phyloP scores from a whole-genome alignment of 2,329 filamentous ascomycete species.

The Calonectria montana region DNA sequence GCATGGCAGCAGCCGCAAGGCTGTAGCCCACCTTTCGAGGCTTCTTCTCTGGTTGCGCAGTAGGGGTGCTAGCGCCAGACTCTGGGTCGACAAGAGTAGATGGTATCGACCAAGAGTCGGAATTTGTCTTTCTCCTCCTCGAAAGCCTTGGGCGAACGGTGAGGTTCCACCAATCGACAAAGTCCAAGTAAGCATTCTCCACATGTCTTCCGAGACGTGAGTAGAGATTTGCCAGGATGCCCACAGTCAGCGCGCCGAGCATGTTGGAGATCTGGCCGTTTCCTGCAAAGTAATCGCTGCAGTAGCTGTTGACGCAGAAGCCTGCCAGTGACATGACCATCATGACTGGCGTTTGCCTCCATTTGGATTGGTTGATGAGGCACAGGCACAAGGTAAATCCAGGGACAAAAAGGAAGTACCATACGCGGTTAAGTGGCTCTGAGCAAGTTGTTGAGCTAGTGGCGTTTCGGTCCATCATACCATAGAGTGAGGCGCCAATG shows the following conservation, averaged over 20 bases:
- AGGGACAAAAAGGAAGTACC: conserved; percentile 79
- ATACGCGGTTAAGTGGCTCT: conserved; percentile 55
- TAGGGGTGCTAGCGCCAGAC: conserved; percentile 42
- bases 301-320: conserved; percentile 81
- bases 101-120: conserved; percentile 47
- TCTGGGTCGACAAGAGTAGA: conserved; percentile 47
- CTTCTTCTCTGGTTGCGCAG: conserved; percentile 40
- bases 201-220: conserved; percentile 72
- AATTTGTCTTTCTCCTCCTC: conserved; percentile 38
- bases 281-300: conserved; percentile 71
- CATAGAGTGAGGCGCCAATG: conserved; percentile 74
- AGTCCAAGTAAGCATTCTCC: conserved; percentile 65
- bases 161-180: conserved; percentile 61
- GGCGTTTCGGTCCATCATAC: conserved; percentile 69
- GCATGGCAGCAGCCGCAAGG: conserved; percentile 84
- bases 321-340: conserved; percentile 77
- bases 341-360: conserved; percentile 83
- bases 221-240: conserved; percentile 83
- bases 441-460: conserved; percentile 57
- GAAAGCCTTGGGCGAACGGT: conserved; percentile 52
- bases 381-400: conserved; percentile 80
- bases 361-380: conserved; percentile 85
- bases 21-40: conserved; percentile 73
- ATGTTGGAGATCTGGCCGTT: conserved; percentile 83
- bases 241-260: conserved; percentile 80